These are phyloP conservation scores for Acacia pycnantha DNA, from an alignment of 331 rosid species.

Conservation along the genomic window DNA sequence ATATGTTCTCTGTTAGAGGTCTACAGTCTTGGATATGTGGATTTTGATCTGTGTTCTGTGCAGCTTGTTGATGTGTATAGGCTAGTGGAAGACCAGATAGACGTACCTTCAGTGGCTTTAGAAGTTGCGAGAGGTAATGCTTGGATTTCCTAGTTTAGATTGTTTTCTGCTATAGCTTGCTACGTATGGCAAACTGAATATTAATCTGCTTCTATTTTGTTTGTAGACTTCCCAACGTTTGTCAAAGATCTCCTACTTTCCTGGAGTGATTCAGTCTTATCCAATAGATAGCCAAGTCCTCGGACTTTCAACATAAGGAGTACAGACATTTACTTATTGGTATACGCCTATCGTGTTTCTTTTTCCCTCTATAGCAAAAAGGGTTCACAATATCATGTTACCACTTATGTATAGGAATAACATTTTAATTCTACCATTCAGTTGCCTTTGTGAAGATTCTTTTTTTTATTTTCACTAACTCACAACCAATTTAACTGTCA, in stretches of 20 bases:
- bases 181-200: constrained; percentile 14
- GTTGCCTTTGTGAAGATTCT: background rate
- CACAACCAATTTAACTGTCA: background rate
- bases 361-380: background rate
- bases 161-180: constrained; percentile 1
- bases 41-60: constrained; percentile 35
- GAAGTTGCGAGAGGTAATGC: constrained; percentile 87
- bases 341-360: constrained; percentile 26
- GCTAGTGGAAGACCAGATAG: constrained; percentile 86
- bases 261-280: constrained; percentile 75
- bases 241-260: constrained; percentile 85
- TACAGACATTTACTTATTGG: constrained; percentile 30
- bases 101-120: constrained; percentile 73
- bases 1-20: background rate
- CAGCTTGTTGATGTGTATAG: constrained; percentile 95
- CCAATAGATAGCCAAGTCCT: constrained; percentile 57
- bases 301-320: constrained; percentile 29
- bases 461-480: too few species aligned
- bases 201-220: background rate
- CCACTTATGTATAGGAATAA: constrained; percentile 35
- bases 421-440: background rate
- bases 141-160: constrained; percentile 9
- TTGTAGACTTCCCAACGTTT: constrained; percentile 71
- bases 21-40: constrained; percentile 12
- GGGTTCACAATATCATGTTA: constrained; percentile 26